phyloP scores from a whole-genome alignment of 164 flowering plant species.

The Umbellularia californica region DNA sequence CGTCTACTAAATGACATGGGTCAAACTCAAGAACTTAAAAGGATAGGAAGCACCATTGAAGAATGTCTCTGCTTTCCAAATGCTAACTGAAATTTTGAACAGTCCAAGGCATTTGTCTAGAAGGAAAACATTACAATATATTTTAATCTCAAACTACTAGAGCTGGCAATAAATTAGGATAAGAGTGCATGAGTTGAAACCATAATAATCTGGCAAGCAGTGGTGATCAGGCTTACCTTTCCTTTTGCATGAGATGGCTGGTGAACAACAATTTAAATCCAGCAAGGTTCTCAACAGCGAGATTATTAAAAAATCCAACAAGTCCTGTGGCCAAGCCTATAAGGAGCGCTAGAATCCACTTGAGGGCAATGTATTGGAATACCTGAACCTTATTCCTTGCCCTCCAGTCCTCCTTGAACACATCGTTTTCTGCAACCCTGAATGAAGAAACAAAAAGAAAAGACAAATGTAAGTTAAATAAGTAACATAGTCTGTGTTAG shows the following conservation, averaged over 20 bases:
- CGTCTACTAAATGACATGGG: no score
- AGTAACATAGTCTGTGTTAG: not conserved
- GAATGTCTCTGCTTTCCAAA: no score
- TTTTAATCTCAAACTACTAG: no score
- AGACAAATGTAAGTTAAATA: no score
- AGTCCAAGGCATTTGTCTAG: not conserved
- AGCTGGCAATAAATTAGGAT: not conserved
- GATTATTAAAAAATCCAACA: slow-evolving; percentile 70
- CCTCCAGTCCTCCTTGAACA: slow-evolving; percentile 93
- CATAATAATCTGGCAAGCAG: not conserved
- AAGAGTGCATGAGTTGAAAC: not conserved
- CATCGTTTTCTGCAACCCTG: slow-evolving; percentile 85
- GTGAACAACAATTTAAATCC: slow-evolving; percentile 75
- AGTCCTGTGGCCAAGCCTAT: slow-evolving; percentile 67
- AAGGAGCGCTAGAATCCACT: slow-evolving; percentile 83
- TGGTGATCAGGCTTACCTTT: slow-evolving; percentile 40
- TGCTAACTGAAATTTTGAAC: not conserved
- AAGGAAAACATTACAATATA: no score
- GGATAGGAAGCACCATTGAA: no score
- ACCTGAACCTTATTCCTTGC: slow-evolving; percentile 64
- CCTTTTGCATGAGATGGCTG: slow-evolving; percentile 55
- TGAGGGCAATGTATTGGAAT: slow-evolving; percentile 72
- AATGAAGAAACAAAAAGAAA: slow-evolving; percentile 2
- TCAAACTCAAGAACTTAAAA: no score
- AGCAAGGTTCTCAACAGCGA: slow-evolving; percentile 90